Conservation (phyloP, 2,329 filamentous ascomycete genomes). For the Gaeumannomyces sp. region DNA sequence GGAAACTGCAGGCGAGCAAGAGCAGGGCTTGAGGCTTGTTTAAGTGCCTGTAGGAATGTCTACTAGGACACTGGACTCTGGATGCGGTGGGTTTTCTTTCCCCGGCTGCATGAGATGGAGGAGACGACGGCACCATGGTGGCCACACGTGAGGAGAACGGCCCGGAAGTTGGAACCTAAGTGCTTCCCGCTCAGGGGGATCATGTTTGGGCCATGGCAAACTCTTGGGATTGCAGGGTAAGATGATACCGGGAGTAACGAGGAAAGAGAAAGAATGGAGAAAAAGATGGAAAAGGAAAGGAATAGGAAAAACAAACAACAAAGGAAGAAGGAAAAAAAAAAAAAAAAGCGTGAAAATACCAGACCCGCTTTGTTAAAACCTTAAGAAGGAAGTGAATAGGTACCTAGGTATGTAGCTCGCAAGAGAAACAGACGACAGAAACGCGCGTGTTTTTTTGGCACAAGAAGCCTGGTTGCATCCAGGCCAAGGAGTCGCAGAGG, state of each 20-base stretch:
- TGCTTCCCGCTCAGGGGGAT: neutral
- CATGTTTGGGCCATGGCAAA: too few species aligned
- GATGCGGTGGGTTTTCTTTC: neutral
- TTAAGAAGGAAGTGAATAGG: neutral
- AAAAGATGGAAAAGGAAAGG: neutral
- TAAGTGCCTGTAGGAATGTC: neutral
- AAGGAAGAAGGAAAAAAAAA: neutral
- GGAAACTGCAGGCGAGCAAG: neutral
- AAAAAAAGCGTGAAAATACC: neutral
- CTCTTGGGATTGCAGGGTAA: too few species aligned
- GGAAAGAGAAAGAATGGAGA: neutral
- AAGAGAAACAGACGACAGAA: neutral
- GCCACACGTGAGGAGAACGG: neutral
- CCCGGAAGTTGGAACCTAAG: too few species aligned
- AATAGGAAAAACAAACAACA: neutral
- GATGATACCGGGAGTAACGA: too few species aligned
- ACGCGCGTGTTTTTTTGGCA: too few species aligned
- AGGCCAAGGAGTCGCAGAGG: too few species aligned
- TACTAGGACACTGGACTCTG: neutral
- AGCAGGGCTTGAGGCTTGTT: neutral
- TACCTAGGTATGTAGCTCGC: neutral
- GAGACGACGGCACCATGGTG: neutral
- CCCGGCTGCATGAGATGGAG: neutral
- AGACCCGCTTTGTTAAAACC: neutral
- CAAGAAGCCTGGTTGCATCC: too few species aligned